Evolutionary conservation across 1,284 basidiomycete genomes (phyloP).

Genomic region (Ceratobasidium sp.): DNA sequence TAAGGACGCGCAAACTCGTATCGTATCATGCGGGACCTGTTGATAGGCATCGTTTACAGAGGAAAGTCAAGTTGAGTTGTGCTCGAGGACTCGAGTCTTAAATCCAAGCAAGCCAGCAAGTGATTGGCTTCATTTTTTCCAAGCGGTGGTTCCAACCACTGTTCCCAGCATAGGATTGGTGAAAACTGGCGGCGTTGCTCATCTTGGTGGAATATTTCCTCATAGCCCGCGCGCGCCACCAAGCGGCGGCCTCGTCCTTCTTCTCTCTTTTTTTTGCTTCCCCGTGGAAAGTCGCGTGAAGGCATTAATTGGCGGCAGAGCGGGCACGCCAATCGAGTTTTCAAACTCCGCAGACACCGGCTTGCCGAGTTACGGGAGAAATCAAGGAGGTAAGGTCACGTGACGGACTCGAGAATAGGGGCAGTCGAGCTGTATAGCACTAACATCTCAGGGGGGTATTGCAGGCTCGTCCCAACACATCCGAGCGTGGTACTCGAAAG

Average conservation of each 20-base stretch:
- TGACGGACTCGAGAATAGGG: no score
- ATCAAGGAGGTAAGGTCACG: neutral
- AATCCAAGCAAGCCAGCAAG: neutral
- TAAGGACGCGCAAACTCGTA: neutral
- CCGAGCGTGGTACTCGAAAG: no score
- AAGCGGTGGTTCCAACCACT: neutral
- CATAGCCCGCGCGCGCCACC: conserved; percentile 8
- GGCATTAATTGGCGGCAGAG: no score
- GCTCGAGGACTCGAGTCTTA: neutral
- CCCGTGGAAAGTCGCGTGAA: no score
- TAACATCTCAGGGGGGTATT: no score
- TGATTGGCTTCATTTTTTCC: neutral
- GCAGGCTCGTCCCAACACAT: no score
- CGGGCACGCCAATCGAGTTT: neutral
- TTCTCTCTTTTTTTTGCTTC: neutral
- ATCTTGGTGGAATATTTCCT: neutral
- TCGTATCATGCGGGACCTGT: conserved; percentile 1
- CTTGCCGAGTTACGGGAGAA: neutral
- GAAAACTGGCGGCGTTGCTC: neutral
- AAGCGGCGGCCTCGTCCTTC: neutral
- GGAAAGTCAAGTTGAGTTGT: neutral
- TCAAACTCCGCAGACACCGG: neutral
- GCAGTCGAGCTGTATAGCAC: no score
- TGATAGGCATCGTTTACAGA: neutral
- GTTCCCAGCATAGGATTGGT: neutral